Conservation (phyloP, 2,329 filamentous ascomycete genomes). For the Lizonia empirigonia region DNA sequence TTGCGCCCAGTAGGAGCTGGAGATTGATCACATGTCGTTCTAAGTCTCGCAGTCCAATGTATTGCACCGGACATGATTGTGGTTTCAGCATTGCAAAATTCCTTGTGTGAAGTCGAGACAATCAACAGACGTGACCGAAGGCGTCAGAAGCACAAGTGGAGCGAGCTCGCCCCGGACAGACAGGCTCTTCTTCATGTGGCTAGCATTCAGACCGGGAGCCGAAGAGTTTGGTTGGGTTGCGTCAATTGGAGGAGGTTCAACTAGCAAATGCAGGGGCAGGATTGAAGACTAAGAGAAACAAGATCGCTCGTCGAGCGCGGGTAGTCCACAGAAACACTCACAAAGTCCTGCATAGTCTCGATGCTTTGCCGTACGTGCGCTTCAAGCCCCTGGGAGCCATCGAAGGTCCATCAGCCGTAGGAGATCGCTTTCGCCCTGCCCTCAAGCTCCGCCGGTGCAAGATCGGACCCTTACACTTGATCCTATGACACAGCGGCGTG, state of each 20-base stretch:
- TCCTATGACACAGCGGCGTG: neutral
- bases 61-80: neutral
- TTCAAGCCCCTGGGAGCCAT: neutral
- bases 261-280: neutral
- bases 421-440: neutral
- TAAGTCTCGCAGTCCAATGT: neutral
- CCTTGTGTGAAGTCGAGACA: too few relatives aligned
- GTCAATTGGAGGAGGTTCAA: neutral
- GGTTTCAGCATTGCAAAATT: neutral
- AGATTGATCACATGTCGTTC: neutral
- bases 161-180: neutral
- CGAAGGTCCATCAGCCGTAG: neutral
- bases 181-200: neutral
- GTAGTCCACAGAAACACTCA: neutral
- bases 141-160: neutral
- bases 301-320: neutral
- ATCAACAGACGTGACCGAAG: neutral
- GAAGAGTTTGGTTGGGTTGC: neutral
- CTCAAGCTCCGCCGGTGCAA: neutral
- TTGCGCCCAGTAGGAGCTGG: neutral
- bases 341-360: too few relatives aligned
- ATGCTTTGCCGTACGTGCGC: neutral
- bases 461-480: neutral
- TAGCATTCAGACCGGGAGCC: neutral
- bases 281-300: neutral